These are phyloP conservation scores for Solanum hybrid DNA, from an alignment of 305 asterid genomes.

Conservation along the genomic window DNA sequence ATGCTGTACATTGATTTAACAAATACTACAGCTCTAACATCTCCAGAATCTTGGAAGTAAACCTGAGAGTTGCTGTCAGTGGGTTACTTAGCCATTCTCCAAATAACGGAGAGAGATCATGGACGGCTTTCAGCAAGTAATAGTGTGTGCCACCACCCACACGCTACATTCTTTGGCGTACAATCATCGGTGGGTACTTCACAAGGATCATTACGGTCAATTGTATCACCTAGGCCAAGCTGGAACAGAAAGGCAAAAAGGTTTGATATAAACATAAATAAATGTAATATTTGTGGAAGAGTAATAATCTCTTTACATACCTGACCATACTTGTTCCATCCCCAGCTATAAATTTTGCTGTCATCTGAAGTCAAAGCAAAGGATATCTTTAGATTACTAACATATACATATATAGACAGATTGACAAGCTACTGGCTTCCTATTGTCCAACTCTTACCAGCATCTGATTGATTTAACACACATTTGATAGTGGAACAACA, in stretches of 20 bases:
- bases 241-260: conserved; percentile 15
- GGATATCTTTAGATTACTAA: not conserved
- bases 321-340: conserved; percentile 99
- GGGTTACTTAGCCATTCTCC: not conserved
- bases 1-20: not conserved
- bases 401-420: not conserved
- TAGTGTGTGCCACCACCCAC: conserved; percentile 99
- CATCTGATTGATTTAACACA: not conserved
- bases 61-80: not conserved
- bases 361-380: conserved; percentile 40
- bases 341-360: conserved; percentile 83
- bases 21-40: not conserved
- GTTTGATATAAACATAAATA: not conserved
- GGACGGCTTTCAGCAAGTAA: conserved; percentile 38
- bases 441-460: not conserved
- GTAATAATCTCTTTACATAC: conserved; percentile 25
- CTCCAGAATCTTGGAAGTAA: not conserved
- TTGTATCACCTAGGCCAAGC: conserved; percentile 87
- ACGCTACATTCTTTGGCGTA: conserved; percentile 53
- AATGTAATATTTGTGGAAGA: not conserved
- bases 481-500: not conserved
- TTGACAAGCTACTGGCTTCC: not conserved
- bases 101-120: not conserved
- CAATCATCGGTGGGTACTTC: conserved; percentile 50
- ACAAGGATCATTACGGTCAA: conserved; percentile 69